Evolutionary conservation across 2,329 filamentous ascomycete species (phyloP).

Genomic region (Paecilomyces niveus): DNA sequence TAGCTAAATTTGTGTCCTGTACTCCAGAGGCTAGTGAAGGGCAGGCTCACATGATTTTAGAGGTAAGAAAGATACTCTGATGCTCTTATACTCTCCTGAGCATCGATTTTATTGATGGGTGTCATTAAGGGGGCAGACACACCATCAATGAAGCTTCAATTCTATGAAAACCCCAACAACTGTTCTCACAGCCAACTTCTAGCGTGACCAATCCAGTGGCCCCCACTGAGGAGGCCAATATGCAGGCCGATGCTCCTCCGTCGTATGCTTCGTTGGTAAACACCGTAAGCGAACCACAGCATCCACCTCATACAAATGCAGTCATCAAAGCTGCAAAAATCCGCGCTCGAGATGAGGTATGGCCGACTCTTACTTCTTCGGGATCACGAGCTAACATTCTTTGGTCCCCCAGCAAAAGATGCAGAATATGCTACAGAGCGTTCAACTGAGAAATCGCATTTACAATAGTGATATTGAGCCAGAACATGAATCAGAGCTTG

Average conservation of each 20-base stretch:
- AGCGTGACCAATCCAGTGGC: background rate
- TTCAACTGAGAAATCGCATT: conserved; percentile 34
- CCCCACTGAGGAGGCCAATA: background rate
- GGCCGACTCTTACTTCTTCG: background rate
- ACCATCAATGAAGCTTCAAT: background rate
- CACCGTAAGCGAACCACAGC: background rate
- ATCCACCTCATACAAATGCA: conserved; percentile 27
- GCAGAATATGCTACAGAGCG: conserved; percentile 34
- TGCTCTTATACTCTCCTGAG: background rate
- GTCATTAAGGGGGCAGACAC: background rate
- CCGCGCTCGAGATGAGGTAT: conserved; percentile 34
- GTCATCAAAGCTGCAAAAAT: conserved; percentile 32
- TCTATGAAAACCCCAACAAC: background rate
- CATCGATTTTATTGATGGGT: background rate
- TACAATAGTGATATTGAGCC: conserved; percentile 44
- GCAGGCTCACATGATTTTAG: background rate
- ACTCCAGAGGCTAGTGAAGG: background rate
- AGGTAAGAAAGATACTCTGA: background rate
- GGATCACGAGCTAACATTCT: background rate
- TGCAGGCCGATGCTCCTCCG: background rate
- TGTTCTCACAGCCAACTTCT: background rate
- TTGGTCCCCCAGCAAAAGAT: conserved; percentile 32
- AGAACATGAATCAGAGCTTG: conserved; percentile 37
- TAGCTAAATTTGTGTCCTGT: background rate
- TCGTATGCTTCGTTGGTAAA: background rate